Evolutionary conservation across 495 filamentous ascomycete genomes (phyloP).

Genomic region (Penicillium canariense): DNA sequence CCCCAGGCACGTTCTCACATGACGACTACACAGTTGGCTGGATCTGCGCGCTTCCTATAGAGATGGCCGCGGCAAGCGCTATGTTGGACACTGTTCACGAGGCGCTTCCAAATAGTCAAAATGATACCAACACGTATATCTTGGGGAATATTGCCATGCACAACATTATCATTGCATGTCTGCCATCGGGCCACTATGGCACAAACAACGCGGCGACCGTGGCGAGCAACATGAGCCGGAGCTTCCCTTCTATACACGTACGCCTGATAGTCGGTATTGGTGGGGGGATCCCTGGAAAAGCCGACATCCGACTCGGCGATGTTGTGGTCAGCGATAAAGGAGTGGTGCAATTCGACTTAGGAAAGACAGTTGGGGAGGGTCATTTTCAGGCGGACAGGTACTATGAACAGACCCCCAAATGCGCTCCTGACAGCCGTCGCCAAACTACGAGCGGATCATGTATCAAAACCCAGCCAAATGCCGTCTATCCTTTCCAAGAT

Average conservation of each 20-base stretch:
- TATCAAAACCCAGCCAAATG: constrained; percentile 12
- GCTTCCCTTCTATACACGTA: constrained; percentile 26
- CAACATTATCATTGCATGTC: constrained; percentile 45
- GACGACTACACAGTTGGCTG: constrained; percentile 37
- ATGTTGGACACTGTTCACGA: constrained; percentile 35
- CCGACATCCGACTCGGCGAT: constrained; percentile 33
- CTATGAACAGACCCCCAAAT: constrained; percentile 6
- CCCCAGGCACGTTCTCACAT: too few relatives aligned
- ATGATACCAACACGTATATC: constrained; percentile 31
- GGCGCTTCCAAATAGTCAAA: neutral
- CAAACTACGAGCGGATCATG: constrained; percentile 25
- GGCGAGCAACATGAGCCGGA: constrained; percentile 17
- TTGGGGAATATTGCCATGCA: constrained; percentile 36
- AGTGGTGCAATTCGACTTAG: constrained; percentile 44
- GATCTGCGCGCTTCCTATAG: constrained; percentile 36
- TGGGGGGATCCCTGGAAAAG: constrained; percentile 25
- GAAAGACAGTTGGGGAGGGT: constrained; percentile 26
- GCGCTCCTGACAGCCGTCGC: constrained; percentile 18
- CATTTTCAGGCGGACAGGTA: constrained; percentile 18
- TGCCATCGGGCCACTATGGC: constrained; percentile 31
- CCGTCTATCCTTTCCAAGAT: constrained; percentile 22
- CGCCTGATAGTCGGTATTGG: constrained; percentile 36
- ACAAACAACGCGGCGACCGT: constrained; percentile 22
- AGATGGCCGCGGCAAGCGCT: constrained; percentile 32
- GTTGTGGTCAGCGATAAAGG: constrained; percentile 32